Conservation (phyloP, 208 protist genomes). For the Tritrichomonas musculus region DNA sequence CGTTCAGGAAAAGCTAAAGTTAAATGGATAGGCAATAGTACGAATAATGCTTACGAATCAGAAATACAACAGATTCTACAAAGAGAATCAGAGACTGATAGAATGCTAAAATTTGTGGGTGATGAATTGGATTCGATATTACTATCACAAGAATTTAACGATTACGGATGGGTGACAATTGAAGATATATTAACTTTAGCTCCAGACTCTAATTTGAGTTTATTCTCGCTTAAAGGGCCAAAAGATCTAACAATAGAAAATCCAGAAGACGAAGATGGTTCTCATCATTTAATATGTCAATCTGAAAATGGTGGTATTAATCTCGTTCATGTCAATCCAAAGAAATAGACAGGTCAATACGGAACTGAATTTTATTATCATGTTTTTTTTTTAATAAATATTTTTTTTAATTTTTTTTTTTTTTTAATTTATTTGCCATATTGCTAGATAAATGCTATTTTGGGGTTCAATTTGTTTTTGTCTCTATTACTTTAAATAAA, state of each 20-base stretch:
- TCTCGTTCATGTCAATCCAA: background rate
- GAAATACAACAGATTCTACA: background rate
- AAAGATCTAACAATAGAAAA: background rate
- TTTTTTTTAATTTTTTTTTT: background rate
- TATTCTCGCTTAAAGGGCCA: background rate
- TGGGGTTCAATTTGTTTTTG: background rate
- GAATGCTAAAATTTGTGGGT: background rate
- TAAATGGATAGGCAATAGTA: background rate
- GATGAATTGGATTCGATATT: background rate
- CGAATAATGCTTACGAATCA: background rate
- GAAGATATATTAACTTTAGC: background rate
- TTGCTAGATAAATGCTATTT: background rate
- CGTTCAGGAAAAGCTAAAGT: background rate
- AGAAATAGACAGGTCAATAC: background rate
- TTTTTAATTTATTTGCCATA: background rate
- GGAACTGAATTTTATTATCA: background rate
- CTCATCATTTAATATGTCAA: background rate
- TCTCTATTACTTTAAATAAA: background rate
- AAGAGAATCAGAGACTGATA: background rate
- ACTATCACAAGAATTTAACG: background rate
- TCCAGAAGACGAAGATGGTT: background rate
- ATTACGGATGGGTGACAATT: background rate
- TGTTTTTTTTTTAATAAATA: background rate
- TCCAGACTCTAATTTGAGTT: background rate
- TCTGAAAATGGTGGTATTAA: background rate